Percentiles rank a stretch among this genome's conserved stretches.
Evolutionary conservation across 1,284 basidiomycete genomes (phyloP).

Genomic region (Bjerkandera adusta): DNA sequence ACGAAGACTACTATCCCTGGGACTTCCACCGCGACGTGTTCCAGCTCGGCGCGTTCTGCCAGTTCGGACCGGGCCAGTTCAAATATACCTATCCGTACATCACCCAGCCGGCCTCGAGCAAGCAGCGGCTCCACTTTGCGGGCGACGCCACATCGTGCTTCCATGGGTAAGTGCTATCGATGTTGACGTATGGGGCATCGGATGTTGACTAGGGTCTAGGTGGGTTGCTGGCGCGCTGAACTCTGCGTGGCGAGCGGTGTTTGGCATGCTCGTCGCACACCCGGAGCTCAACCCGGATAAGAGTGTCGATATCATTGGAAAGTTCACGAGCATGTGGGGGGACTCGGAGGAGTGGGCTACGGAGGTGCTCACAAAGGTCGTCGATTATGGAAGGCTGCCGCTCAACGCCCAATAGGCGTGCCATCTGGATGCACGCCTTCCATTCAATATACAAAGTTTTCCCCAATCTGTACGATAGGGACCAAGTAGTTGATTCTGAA

Average conservation of each 20-base stretch:
- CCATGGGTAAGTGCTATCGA: background rate
- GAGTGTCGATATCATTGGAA: background rate
- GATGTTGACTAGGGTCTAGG: background rate
- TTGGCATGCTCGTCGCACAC: background rate
- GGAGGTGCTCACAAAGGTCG: background rate
- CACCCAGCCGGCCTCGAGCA: background rate
- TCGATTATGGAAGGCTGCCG: background rate
- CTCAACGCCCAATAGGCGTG: too few species aligned
- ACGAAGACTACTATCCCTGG: constrained; percentile 1
- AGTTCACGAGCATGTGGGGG: constrained; percentile 2
- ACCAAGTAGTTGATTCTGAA: too few species aligned
- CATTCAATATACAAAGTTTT: too few species aligned
- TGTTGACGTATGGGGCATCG: background rate
- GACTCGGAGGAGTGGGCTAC: background rate
- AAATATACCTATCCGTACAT: background rate
- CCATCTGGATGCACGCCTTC: too few species aligned
- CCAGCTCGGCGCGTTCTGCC: constrained; percentile 2
- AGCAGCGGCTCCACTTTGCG: background rate
- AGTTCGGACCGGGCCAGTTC: constrained; percentile 2
- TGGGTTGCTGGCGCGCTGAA: constrained; percentile 3
- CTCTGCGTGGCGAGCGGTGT: constrained; percentile 5
- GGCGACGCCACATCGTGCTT: background rate
- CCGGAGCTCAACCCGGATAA: background rate
- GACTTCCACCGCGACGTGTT: constrained; percentile 1
- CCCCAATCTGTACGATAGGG: too few species aligned